A percentile compares a stretch with the other conserved stretches of the same genome.
Conservation (phyloP, 2,329 filamentous ascomycete genomes). For the Alternaria brassicae region DNA sequence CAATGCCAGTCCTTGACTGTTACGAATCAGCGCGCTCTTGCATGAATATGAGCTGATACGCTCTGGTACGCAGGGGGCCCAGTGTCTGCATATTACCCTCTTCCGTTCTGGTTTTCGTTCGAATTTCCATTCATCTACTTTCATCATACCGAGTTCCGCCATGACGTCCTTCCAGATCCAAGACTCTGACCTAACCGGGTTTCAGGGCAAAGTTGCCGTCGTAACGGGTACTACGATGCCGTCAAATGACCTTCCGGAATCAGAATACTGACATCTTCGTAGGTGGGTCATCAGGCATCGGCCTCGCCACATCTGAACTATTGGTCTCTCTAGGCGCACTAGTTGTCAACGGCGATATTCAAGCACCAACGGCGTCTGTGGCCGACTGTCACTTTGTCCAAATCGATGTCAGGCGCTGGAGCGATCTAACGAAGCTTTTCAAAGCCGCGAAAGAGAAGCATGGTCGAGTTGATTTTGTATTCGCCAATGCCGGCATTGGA, state of each 20-base stretch:
- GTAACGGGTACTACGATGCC: constrained; percentile 24
- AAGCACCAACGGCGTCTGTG: constrained; percentile 40
- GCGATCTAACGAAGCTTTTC: constrained; percentile 60
- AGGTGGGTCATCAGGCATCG: constrained; percentile 67
- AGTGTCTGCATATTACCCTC: constrained; percentile 11
- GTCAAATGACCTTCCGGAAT: background rate
- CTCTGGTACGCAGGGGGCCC: background rate
- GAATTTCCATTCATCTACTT: background rate
- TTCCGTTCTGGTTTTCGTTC: background rate
- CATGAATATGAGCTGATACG: background rate
- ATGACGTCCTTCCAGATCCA: constrained; percentile 34
- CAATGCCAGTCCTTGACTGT: background rate
- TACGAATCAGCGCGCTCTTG: constrained; percentile 3
- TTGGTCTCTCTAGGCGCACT: constrained; percentile 61
- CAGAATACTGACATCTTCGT: background rate
- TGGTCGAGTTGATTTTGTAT: constrained; percentile 57
- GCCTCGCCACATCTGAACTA: constrained; percentile 61
- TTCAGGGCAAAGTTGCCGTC: constrained; percentile 31
- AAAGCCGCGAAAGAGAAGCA: constrained; percentile 55
- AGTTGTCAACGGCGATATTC: constrained; percentile 64
- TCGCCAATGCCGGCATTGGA: constrained; percentile 64
- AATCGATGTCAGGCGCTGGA: constrained; percentile 59
- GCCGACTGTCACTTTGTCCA: constrained; percentile 35
- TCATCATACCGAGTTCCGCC: constrained; percentile 3
- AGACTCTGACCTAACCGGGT: constrained; percentile 26